phyloP scores from a whole-genome alignment of 805 yeast species.

The Sugiyamaella marilandica region DNA sequence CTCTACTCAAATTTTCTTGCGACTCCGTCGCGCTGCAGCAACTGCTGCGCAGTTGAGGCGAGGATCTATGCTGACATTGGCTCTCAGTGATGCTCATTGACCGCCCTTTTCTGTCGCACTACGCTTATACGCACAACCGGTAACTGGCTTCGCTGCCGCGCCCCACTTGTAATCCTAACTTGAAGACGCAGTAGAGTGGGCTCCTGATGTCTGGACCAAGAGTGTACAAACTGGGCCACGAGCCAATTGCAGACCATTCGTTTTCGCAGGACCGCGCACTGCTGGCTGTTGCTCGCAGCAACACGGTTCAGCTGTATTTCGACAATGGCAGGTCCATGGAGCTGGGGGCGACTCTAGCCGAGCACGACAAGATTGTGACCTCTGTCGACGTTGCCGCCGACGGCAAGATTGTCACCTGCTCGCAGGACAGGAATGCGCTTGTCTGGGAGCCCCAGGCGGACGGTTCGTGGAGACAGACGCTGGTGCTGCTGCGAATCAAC shows the following conservation, averaged over 20 bases:
- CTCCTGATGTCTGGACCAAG: slow-evolving; percentile 7
- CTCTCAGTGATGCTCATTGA: too few species aligned
- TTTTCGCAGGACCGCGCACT: slow-evolving; percentile 62
- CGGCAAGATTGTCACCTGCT: slow-evolving; percentile 91
- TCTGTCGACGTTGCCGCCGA: slow-evolving; percentile 86
- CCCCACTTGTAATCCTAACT: not conserved
- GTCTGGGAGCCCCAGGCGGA: slow-evolving; percentile 82
- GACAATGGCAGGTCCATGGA: slow-evolving; percentile 48
- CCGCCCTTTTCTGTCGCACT: too few species aligned
- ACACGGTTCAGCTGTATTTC: slow-evolving; percentile 69
- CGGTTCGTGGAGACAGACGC: slow-evolving; percentile 72
- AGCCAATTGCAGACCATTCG: slow-evolving; percentile 87
- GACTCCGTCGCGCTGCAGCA: too few species aligned
- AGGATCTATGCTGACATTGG: too few species aligned
- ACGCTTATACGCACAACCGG: too few species aligned
- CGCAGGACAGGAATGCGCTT: slow-evolving; percentile 95
- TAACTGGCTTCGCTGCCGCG: too few species aligned
- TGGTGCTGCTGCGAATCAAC: slow-evolving; percentile 86
- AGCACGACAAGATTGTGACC: slow-evolving; percentile 91
- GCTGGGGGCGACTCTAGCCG: slow-evolving; percentile 61
- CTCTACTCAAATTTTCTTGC: too few species aligned
- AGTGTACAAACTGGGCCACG: slow-evolving; percentile 53
- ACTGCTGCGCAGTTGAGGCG: too few species aligned
- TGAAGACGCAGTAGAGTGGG: slow-evolving; percentile 3
- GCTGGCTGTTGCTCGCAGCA: slow-evolving; percentile 80